A percentile compares a stretch with the other conserved stretches of the same genome.
Evolutionary conservation across 2,329 filamentous ascomycete genomes (phyloP).

Genomic region (Colletotrichum incanum): DNA sequence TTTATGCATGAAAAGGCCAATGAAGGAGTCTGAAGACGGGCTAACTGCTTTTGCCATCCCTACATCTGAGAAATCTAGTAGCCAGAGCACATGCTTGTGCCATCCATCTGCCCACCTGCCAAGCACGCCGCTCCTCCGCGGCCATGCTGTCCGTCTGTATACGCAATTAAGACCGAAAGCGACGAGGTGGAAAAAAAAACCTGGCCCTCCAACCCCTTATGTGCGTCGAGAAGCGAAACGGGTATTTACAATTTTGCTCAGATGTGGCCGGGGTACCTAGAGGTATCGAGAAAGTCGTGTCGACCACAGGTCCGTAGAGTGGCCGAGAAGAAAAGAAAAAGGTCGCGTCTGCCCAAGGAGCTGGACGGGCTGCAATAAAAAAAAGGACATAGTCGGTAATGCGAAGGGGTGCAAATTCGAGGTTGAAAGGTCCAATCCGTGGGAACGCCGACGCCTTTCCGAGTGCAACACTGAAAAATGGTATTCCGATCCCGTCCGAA

Average conservation of each 20-base stretch:
- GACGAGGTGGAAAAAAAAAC: conserved; percentile 22
- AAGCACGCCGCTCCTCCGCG: conserved; percentile 20
- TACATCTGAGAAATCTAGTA: conserved; percentile 28
- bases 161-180: conserved; percentile 19
- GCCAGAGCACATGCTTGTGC: conserved; percentile 23
- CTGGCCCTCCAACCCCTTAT: conserved; percentile 15
- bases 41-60: conserved; percentile 4
- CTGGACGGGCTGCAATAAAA: conserved; percentile 39
- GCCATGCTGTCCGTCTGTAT: conserved; percentile 21
- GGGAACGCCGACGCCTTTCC: conserved; percentile 41
- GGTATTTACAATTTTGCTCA: conserved; percentile 40
- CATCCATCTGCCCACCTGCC: conserved; percentile 8
- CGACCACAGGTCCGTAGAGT: conserved; percentile 29
- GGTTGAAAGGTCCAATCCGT: conserved; percentile 36
- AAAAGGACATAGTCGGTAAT: conserved; percentile 33
- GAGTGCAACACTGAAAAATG: conserved; percentile 33
- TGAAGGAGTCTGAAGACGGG: conserved; percentile 4
- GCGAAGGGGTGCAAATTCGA: conserved; percentile 13
- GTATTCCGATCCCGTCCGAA: conserved; percentile 27
- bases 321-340: conserved; percentile 7
- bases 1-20: conserved; percentile 24
- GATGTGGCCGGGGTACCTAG: conserved; percentile 33
- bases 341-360: conserved; percentile 34
- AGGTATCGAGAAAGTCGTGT: conserved; percentile 41
- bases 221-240: conserved; percentile 34